Evolutionary conservation across 768 basidiomycete genomes (phyloP), one percentile per base, ranked within the genome.

Genomic region (Boletus reticulatus): DNA sequence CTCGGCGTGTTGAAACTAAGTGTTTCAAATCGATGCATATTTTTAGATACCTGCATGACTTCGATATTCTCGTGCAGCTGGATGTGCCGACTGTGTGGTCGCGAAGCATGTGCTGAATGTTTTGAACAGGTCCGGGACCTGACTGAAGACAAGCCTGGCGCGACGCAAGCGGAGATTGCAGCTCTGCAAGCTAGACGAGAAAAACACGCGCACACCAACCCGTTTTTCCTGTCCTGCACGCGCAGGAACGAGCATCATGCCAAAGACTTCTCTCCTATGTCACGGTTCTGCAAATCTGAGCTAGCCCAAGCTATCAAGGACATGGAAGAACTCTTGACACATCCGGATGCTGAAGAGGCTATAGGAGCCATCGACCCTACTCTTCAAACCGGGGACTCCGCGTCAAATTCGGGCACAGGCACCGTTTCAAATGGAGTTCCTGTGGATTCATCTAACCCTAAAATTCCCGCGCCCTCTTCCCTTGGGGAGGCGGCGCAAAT

Each of bases 31-130:
- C 45, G 50, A 53, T 24, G 0, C 12, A n/a, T 55, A 39, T 46
- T 57, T 54, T 20, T 67, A 96, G 94, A 97, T 72, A 92, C 89
- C 2, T 97, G 94, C 71, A 89, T 92, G 80, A 94, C 92, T 6
- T 95, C 94, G 13, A 84, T 96, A 54, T 96, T 96, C 71, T 88
- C 89, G 7, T 85, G 84, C 54, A 88, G 85, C 31, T 96, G 90
- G 85, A 89, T 95, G 82, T 96, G 94, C 68, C 81, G 88, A n/a
- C 67, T 83, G 38, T 98, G 95, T 69, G 95, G 92, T 6, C 84
- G 92, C 11, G 95, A 97, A 72, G 84, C 89, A 10, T 98, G 95
- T 67, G 78, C 85, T 1, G 89, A 92, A 56, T 97, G 95, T 67
- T 90, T 83, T 64, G 76, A 80, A 27, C 85, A 83, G 60, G 83